Evolutionary conservation across 371 early-diverging fungal genomes (phyloP).

Genomic region (Conidiobolus incongruus): DNA sequence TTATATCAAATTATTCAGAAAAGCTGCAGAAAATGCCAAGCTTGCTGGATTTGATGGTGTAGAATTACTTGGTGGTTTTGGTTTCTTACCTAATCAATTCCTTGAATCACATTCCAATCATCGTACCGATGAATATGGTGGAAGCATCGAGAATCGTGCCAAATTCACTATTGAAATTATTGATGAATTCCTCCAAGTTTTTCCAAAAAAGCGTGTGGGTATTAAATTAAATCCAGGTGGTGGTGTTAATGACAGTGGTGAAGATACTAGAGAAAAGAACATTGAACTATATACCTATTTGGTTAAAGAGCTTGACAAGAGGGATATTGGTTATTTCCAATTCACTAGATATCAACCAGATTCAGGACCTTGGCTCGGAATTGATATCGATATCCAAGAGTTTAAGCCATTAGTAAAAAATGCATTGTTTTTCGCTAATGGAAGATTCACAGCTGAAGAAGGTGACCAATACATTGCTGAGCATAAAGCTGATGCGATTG

Average conservation of each 20-base stretch:
- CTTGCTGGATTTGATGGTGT: constrained; percentile 36
- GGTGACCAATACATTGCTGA: constrained; percentile 6
- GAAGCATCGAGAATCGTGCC: constrained; percentile 20
- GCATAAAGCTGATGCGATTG: constrained; percentile 7
- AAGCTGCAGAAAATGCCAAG: constrained; percentile 3
- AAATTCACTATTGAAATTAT: constrained; percentile 19
- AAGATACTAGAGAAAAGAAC: constrained; percentile 24
- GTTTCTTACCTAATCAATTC: constrained; percentile 35
- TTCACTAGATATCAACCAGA: not conserved
- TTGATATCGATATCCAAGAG: not conserved
- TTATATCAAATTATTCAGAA: not conserved
- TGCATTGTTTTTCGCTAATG: constrained; percentile 14
- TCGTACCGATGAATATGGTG: constrained; percentile 37
- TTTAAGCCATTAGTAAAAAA: not conserved
- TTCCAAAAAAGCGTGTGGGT: constrained; percentile 40
- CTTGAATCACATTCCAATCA: constrained; percentile 17
- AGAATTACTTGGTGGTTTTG: constrained; percentile 41
- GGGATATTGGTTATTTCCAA: constrained; percentile 2
- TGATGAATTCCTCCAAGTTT: constrained; percentile 47
- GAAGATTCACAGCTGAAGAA: constrained; percentile 38
- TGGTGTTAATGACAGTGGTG: constrained; percentile 29
- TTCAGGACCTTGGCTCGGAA: not conserved
- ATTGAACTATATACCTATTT: constrained; percentile 37
- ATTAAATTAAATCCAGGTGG: constrained; percentile 25
- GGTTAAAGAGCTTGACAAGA: not conserved